Percentiles rank a stretch among this genome's conserved stretches.
Conservation (phyloP, 176 grass and related monocot genomes). For the Luzula sylvatica region DNA sequence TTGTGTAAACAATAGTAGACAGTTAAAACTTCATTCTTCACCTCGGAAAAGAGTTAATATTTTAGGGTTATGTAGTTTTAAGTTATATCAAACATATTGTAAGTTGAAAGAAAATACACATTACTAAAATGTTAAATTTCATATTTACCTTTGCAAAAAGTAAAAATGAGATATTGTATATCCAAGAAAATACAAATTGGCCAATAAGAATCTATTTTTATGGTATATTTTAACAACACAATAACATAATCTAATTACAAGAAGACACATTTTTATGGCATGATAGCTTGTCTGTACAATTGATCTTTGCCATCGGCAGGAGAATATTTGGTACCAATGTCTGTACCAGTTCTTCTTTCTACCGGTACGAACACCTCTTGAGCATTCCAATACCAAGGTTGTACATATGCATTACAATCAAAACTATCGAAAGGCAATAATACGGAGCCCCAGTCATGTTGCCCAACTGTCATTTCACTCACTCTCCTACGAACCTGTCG, state of each 20-base stretch:
- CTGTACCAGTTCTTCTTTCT: constrained; percentile 23
- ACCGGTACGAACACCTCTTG: constrained; percentile 39
- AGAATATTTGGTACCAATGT: constrained; percentile 32
- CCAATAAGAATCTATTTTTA: constrained; percentile 15
- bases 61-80: too few species aligned
- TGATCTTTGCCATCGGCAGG: constrained; percentile 74
- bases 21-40: too few species aligned
- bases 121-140: neutral
- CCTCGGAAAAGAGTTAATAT: too few species aligned
- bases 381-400: constrained; percentile 70
- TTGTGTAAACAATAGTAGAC: too few species aligned
- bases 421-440: constrained; percentile 37
- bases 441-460: constrained; percentile 67
- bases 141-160: constrained; percentile 17
- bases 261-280: constrained; percentile 16
- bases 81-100: too few species aligned
- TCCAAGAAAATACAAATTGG: neutral
- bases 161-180: constrained; percentile 7
- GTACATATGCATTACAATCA: constrained; percentile 33
- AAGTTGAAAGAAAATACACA: too few species aligned
- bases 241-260: neutral
- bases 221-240: constrained; percentile 14
- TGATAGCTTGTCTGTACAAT: constrained; percentile 78
- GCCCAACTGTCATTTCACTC: constrained; percentile 36
- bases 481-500: constrained; percentile 43